Evolutionary conservation across 2,329 filamentous ascomycete species (phyloP).

Genomic region (Aspergillus texensis): DNA sequence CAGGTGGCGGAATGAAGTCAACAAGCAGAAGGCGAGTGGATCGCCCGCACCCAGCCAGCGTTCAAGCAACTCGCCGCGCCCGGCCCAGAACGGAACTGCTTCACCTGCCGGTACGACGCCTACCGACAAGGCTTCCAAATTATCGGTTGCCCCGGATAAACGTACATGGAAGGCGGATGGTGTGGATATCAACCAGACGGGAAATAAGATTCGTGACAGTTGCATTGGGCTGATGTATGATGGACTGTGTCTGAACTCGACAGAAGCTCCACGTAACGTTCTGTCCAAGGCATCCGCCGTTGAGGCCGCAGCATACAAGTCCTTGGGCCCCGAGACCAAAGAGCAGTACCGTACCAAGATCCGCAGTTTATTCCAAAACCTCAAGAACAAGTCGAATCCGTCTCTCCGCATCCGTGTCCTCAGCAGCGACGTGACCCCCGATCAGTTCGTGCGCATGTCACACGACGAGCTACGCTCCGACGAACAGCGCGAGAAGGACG

Average conservation of each 20-base stretch:
- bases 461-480: conserved; percentile 89
- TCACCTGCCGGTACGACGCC: conserved; percentile 55
- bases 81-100: conserved; percentile 54
- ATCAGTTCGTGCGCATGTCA: conserved; percentile 80
- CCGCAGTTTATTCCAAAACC: conserved; percentile 88
- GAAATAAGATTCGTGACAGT: conserved; percentile 73
- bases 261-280: conserved; percentile 63
- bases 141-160: conserved; percentile 68
- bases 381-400: conserved; percentile 88
- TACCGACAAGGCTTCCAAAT: conserved; percentile 55
- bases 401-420: conserved; percentile 76
- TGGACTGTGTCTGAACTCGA: conserved; percentile 75
- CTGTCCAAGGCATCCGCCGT: conserved; percentile 68
- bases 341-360: conserved; percentile 84
- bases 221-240: conserved; percentile 94
- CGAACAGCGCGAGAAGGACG: conserved; percentile 75
- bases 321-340: conserved; percentile 69
- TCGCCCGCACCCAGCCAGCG: conserved; percentile 42
- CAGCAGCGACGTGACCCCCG: conserved; percentile 69
- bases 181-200: conserved; percentile 75
- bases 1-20: conserved; percentile 59
- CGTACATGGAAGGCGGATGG: conserved; percentile 81
- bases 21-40: conserved; percentile 50
- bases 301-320: conserved; percentile 73
- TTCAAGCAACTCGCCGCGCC: conserved; percentile 46